phyloP scores from a whole-genome alignment of 345 rosid genomes.

The Boechera retrofracta region DNA sequence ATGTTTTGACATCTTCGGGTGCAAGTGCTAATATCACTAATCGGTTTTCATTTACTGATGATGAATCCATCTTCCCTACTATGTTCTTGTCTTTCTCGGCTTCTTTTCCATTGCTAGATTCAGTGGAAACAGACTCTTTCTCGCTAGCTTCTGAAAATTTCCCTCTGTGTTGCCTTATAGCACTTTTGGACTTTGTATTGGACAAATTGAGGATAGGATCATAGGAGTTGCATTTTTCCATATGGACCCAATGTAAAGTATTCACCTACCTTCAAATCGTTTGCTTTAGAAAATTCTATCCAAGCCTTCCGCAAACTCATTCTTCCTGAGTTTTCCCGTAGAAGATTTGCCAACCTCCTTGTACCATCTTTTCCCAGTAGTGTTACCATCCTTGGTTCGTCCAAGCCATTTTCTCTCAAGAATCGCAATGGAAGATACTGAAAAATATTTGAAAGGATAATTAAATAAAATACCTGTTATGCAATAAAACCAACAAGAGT shows the following conservation, averaged over 20 bases:
- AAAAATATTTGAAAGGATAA: background rate
- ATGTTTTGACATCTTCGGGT: background rate
- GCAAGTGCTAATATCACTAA: background rate
- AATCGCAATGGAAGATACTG: constrained; percentile 18
- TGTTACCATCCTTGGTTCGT: constrained; percentile 19
- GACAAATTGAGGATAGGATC: background rate
- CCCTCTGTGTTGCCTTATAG: background rate
- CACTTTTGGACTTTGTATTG: background rate
- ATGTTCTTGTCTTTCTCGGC: background rate
- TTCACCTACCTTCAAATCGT: background rate
- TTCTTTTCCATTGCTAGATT: background rate
- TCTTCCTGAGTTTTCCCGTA: constrained; percentile 5
- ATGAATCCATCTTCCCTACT: background rate
- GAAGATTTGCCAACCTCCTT: constrained; percentile 8
- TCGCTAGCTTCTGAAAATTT: background rate
- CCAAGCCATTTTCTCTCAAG: constrained; percentile 22
- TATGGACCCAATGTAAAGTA: constrained; percentile 18
- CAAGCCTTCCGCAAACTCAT: constrained; percentile 20
- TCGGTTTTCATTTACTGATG: background rate
- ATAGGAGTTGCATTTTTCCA: constrained; percentile 23
- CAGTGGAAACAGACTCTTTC: background rate
- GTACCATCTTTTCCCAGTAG: constrained; percentile 27
- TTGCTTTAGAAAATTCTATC: constrained; percentile 8
- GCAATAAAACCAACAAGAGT: background rate
- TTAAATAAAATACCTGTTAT: background rate